Base-by-base conservation (phyloP, 495 filamentous ascomycete species). In the Usnea hakonensis region DNA sequence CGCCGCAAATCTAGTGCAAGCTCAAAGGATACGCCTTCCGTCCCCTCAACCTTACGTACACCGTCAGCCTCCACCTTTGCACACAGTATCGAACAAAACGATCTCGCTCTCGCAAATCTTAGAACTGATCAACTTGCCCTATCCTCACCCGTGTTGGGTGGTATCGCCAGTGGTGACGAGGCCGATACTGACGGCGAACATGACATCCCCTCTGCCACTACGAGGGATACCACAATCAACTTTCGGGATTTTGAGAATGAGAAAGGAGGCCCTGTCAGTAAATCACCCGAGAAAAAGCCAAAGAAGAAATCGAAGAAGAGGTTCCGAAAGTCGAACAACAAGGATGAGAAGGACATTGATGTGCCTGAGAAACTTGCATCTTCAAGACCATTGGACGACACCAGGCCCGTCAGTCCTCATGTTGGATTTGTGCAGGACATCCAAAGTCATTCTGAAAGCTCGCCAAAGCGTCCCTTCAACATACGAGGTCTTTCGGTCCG, bases 1-100 rank as follows among this genome's bases (percentile, higher is more conserved):
- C 84, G 83, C 58, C 85, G 90, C 57, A 90, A 90, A 72, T 90
- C 87, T 0, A 91, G 86, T 67, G 78, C 79, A 11, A 87, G 86
- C 66, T 90, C 87, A 32, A 81, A 82, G 55, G 83, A 87, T 19
- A 85, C 81, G 0, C 75, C 72, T 5, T 78, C 79, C 28, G 71
- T 69, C 28, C 73, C 71, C 35, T 76, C 65, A 65, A 69, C 65
- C 7, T 72, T 70, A 62, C 76, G 69, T 70, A 79, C 70, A 60
- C 77, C 67, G n/a, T 76, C 65, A 59, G 65, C 61, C 60, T 74
- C 68, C 64, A 76, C 73, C 21, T 73, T 72, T 59, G 73, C 72
- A 32, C 57, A 69, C 32, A 68, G 55, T 57, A 70, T 75, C 37
- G 79, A 79, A 55, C 64, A 61, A 35, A 65, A 67, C 43, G 74